phyloP scores from a whole-genome alignment of 106 monocot genomes.

The Agapanthus africanus region DNA sequence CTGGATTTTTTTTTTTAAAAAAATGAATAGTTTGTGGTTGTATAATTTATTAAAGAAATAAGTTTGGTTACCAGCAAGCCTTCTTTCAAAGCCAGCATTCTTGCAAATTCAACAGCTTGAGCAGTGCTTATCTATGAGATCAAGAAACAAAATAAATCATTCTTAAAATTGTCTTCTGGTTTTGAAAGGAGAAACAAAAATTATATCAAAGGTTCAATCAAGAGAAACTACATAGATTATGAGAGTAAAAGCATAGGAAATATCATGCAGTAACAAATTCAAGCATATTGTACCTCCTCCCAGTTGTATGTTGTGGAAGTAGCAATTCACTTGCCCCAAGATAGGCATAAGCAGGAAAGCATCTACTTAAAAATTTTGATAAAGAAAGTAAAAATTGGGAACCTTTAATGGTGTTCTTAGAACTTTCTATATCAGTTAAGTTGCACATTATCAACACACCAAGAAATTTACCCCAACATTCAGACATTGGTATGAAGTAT shows the following conservation, averaged over 20 bases:
- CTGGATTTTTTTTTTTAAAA: background rate
- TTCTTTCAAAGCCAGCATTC: conserved; percentile 77
- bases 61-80: conserved; percentile 64
- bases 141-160: conserved; percentile 8
- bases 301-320: background rate
- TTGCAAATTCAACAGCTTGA: conserved; percentile 93
- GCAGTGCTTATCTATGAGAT: conserved; percentile 57
- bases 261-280: background rate
- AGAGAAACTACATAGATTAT: background rate
- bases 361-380: background rate
- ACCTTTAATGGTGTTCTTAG: background rate
- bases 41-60: background rate
- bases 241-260: background rate
- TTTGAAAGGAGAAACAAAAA: background rate
- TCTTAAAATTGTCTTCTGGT: background rate
- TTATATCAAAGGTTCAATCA: background rate
- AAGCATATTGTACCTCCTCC: background rate
- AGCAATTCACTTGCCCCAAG: background rate
- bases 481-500: too few species aligned
- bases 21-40: background rate
- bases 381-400: background rate
- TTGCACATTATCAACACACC: background rate
- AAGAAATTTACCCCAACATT: background rate
- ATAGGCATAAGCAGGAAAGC: background rate
- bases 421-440: background rate